Evolutionary conservation across 2,329 filamentous ascomycete genomes (phyloP), one percentile per base, ranked within the genome.

Genomic region (Chalara sp.): DNA sequence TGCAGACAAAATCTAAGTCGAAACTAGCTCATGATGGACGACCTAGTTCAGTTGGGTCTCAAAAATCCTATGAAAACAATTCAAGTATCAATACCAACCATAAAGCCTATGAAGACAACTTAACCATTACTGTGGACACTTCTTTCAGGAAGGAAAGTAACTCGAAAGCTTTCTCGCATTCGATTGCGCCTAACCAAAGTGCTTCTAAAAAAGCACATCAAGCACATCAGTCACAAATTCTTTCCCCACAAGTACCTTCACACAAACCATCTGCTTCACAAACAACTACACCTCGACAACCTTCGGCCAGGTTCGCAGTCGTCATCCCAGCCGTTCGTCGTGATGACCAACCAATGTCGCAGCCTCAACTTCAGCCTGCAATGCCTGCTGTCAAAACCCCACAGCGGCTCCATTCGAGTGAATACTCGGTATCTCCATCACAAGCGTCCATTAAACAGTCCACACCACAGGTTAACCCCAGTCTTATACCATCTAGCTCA

Each of bases 211-310:
- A 21, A 21, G 21, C 21, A 21, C 21, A 21, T 21, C 21, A 21
- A 21, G 21, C 21, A 21, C 21, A 21, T 21, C 21, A 21, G 21
- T 21, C 21, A 21, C 21, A 21, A 21, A 21, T 21, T 21, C 21
- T 21, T 21, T 21, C 21, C 2, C 21, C 21, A 21, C 21, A 21
- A 21, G 21, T 2, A 21, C 21, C 21, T 3, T 21, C 21, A 21
- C 21, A 21, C 21, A 21, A 21, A 21, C 21, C 21, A 21, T 21
- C 21, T 21, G 21, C 62, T 33, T 30, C 62, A 50, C 53, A 54
- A 44, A 47, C 53, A 53, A 60, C 65, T 65, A 45, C 73, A 68
- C 63, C 72, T 67, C 65, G 74, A 59, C 50, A 64, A 30, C 53
- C 46, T n/a, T 56, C 60, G 6, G 51, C 49, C 29, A 21, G 21